phyloP scores from a whole-genome alignment of 805 yeast species.

The Ogataea haglerorum region DNA sequence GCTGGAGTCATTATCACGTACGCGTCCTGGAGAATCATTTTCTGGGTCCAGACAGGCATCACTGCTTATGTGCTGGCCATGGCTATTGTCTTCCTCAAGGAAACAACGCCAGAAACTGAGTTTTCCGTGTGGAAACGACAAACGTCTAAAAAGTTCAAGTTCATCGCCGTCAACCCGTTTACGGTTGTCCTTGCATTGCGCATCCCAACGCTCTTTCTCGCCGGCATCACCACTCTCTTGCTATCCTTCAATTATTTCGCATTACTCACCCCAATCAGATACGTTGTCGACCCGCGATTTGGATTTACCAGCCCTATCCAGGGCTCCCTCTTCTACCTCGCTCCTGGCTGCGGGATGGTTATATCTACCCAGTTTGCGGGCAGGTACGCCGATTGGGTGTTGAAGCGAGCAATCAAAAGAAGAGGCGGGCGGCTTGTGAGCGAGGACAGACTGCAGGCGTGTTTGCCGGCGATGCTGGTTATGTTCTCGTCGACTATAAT shows the following conservation, averaged over 20 bases:
- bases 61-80: constrained; percentile 33
- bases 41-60: constrained; percentile 44
- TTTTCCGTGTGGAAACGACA: constrained; percentile 25
- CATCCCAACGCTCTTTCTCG: constrained; percentile 40
- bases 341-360: constrained; percentile 52
- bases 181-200: constrained; percentile 37
- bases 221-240: constrained; percentile 38
- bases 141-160: constrained; percentile 35
- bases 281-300: constrained; percentile 53
- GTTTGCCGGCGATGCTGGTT: constrained; percentile 36
- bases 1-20: constrained; percentile 50
- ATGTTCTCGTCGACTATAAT: constrained; percentile 41
- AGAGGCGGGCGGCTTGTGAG: constrained; percentile 42
- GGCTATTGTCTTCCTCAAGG: constrained; percentile 41
- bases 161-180: constrained; percentile 42
- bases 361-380: constrained; percentile 50
- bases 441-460: constrained; percentile 46
- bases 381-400: constrained; percentile 43
- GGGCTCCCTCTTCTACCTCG: constrained; percentile 49
- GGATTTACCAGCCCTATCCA: constrained; percentile 43
- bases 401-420: constrained; percentile 37
- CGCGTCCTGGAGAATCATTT: constrained; percentile 49
- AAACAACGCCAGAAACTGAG: constrained; percentile 36
- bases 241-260: constrained; percentile 46
- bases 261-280: constrained; percentile 48